Conservation (phyloP, 371 early-diverging fungal genomes). For the Actinomortierella wolfii region DNA sequence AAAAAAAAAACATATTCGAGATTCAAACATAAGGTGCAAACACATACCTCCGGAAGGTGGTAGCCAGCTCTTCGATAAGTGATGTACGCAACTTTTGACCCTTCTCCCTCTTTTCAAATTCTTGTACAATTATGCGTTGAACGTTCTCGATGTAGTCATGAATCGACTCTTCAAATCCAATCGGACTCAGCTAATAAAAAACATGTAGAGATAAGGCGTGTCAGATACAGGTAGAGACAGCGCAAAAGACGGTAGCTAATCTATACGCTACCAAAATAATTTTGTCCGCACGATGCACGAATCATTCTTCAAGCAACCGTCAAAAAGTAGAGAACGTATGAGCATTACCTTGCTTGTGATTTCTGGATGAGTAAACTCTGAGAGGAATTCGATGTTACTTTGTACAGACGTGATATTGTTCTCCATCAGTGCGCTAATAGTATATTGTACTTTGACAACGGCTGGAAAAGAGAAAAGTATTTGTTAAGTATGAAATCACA, state of each 20-base stretch:
- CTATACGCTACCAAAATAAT: not conserved
- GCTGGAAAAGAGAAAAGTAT: constrained; percentile 8
- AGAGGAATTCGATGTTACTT: constrained; percentile 29
- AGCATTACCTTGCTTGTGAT: constrained; percentile 19
- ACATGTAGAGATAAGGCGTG: not conserved
- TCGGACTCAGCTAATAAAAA: constrained; percentile 19
- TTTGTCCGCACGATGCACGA: too few relatives aligned
- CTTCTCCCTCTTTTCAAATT: constrained; percentile 12
- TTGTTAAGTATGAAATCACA: not conserved
- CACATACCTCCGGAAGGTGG: constrained; percentile 19
- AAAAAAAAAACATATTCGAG: not conserved
- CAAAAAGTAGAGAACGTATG: not conserved
- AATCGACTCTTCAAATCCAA: constrained; percentile 26
- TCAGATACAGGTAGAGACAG: not conserved
- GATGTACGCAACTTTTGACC: constrained; percentile 15
- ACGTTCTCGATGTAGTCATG: constrained; percentile 15
- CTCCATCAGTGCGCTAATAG: constrained; percentile 29
- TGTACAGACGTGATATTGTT: constrained; percentile 23
- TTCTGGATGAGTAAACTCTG: constrained; percentile 19
- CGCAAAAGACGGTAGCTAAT: not conserved
- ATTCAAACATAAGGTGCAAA: not conserved
- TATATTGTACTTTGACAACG: constrained; percentile 28
- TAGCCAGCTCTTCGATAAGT: constrained; percentile 18
- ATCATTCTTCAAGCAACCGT: not conserved
- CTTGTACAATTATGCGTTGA: constrained; percentile 8